Percentiles rank a stretch among this genome's conserved stretches.
Conservation (phyloP, 176 grass and related monocot species). For the Dendrocalamus sinicus region DNA sequence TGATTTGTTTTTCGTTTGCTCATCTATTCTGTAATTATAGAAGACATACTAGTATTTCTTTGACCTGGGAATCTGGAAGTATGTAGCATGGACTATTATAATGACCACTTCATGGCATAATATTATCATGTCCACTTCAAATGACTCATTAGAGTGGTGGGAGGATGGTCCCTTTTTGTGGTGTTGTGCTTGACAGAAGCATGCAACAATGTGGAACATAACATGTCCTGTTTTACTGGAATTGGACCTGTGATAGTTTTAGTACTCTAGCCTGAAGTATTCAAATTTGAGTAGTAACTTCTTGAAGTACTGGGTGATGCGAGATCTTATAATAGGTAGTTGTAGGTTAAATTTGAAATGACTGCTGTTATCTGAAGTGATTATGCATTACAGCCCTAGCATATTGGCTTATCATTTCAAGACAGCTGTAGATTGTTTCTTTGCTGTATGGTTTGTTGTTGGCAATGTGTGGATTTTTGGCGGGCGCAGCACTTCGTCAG, state of each 20-base stretch:
- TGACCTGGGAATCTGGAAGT: background rate
- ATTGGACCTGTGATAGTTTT: background rate
- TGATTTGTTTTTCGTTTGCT: background rate
- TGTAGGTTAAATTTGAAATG: constrained; percentile 18
- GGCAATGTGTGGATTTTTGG: constrained; percentile 99
- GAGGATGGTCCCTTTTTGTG: constrained; percentile 3
- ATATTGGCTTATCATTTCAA: constrained; percentile 88
- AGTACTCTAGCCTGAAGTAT: constrained; percentile 17
- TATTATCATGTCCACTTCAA: background rate
- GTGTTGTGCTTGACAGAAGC: constrained; percentile 24
- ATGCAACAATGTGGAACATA: constrained; percentile 16
- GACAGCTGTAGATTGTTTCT: constrained; percentile 93
- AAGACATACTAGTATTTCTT: background rate
- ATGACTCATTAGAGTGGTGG: constrained; percentile 1
- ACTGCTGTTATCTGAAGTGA: constrained; percentile 29
- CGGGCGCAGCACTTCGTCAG: constrained; percentile 65
- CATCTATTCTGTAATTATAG: constrained; percentile 15
- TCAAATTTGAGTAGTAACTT: constrained; percentile 2
- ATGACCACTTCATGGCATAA: background rate
- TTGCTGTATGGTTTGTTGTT: constrained; percentile 99
- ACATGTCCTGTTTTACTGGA: background rate
- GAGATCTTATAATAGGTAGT: constrained; percentile 15
- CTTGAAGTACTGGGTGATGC: background rate
- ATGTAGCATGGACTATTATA: background rate
- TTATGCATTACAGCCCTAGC: constrained; percentile 64